A percentile compares a stretch with the other conserved stretches of the same genome.
Evolutionary conservation across 2,329 filamentous ascomycete species (phyloP).

Genomic region (Curvularia sp.): DNA sequence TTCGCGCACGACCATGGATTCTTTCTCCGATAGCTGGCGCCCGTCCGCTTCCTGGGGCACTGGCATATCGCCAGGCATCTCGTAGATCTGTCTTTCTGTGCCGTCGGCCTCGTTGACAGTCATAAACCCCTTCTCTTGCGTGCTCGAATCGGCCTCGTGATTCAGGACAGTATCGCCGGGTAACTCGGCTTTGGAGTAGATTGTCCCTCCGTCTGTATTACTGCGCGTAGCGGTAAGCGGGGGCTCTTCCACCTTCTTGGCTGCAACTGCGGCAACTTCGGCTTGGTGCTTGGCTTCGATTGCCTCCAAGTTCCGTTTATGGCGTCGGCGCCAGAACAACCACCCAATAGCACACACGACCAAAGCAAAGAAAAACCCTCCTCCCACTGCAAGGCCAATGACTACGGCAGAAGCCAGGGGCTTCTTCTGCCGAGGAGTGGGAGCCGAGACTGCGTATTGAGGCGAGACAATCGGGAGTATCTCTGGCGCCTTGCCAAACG

Average conservation of each 20-base stretch:
- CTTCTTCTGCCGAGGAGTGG: conserved; percentile 1
- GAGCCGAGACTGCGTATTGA: conserved; percentile 24
- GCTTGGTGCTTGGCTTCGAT: conserved; percentile 37
- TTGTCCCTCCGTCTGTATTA: conserved; percentile 33
- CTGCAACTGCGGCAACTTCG: conserved; percentile 29
- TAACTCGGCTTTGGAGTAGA: conserved; percentile 57
- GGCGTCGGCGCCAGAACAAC: conserved; percentile 45
- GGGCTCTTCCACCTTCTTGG: conserved; percentile 32
- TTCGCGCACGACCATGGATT: conserved; percentile 56
- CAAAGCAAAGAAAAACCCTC: conserved; percentile 44
- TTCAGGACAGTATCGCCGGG: conserved; percentile 38
- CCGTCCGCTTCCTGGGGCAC: conserved; percentile 59
- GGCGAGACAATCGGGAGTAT: conserved; percentile 47
- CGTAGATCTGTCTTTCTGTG: conserved; percentile 52
- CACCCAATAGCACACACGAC: conserved; percentile 41
- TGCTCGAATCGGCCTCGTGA: conserved; percentile 24
- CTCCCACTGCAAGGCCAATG: conserved; percentile 55
- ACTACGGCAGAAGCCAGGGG: conserved; percentile 47
- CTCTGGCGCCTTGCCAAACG: conserved; percentile 32
- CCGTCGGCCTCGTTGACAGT: conserved; percentile 44
- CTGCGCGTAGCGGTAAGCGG: conserved; percentile 32
- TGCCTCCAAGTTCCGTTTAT: conserved; percentile 27
- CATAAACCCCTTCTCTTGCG: conserved; percentile 27
- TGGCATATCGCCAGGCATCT: conserved; percentile 64
- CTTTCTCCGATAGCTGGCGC: conserved; percentile 57